Conservation (phyloP, 441 rosid species). For the Gossypium schwendimanii region DNA sequence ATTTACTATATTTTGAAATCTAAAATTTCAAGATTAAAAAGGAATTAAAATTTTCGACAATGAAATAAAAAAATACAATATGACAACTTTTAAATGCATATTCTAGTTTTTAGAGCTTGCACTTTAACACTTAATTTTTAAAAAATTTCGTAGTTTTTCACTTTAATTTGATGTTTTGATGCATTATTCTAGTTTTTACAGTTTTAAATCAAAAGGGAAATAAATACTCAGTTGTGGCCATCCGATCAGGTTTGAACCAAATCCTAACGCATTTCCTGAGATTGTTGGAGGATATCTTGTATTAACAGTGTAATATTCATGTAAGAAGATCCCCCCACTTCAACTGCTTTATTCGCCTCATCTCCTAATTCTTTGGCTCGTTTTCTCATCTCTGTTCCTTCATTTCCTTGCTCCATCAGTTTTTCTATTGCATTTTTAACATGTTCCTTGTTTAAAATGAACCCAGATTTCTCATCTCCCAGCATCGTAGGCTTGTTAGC, state of each 20-base stretch:
- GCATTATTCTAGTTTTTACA: too few relatives aligned
- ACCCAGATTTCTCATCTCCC: conserved; percentile 30
- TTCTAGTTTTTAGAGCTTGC: too few relatives aligned
- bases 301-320: neutral
- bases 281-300: neutral
- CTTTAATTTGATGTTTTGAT: too few relatives aligned
- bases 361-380: conserved; percentile 34
- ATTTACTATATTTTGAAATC: too few relatives aligned
- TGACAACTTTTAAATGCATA: too few relatives aligned
- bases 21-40: too few relatives aligned
- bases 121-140: too few relatives aligned
- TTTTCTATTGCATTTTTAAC: conserved; percentile 27
- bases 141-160: too few relatives aligned
- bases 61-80: too few relatives aligned
- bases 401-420: conserved; percentile 37
- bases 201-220: neutral
- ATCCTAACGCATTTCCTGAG: neutral
- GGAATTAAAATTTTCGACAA: too few relatives aligned
- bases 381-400: conserved; percentile 33
- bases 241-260: neutral
- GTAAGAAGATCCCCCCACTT: neutral
- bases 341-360: conserved; percentile 22
- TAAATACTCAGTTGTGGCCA: neutral
- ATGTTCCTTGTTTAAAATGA: conserved; percentile 26
- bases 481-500: conserved; percentile 12